Conservation (phyloP, 2,329 filamentous ascomycete species). For the Penicillium digitatum region DNA sequence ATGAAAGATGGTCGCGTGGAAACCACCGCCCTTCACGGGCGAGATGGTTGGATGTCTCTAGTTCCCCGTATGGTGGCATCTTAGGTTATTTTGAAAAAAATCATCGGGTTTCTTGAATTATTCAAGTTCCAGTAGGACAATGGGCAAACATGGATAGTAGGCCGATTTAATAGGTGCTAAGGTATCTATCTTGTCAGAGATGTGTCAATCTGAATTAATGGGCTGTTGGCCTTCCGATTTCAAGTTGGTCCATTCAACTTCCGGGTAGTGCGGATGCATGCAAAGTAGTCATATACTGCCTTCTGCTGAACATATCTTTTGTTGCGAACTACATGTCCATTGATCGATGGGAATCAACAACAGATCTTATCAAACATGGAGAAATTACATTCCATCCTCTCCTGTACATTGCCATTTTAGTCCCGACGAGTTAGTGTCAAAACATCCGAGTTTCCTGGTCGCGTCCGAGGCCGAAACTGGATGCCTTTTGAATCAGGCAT, state of each 20-base stretch:
- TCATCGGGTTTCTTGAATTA: constrained; percentile 32
- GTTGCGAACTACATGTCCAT: neutral
- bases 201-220: neutral
- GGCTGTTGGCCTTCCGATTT: neutral
- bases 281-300: neutral
- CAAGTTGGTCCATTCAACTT: neutral
- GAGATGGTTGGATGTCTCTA: constrained; percentile 41
- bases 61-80: constrained; percentile 39
- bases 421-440: neutral
- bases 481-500: neutral
- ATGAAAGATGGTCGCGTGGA: constrained; percentile 38
- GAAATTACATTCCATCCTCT: neutral
- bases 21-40: constrained; percentile 35
- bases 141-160: neutral
- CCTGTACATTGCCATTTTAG: neutral
- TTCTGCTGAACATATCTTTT: neutral
- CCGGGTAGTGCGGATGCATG: neutral
- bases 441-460: neutral
- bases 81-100: constrained; percentile 40
- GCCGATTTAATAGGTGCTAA: neutral
- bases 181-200: neutral
- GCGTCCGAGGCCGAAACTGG: neutral
- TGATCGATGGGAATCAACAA: neutral
- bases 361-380: neutral
- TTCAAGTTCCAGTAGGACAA: constrained; percentile 13